These are phyloP conservation scores for Citrus inodora DNA, from an alignment of 345 rosid genomes.

Conservation along the genomic window DNA sequence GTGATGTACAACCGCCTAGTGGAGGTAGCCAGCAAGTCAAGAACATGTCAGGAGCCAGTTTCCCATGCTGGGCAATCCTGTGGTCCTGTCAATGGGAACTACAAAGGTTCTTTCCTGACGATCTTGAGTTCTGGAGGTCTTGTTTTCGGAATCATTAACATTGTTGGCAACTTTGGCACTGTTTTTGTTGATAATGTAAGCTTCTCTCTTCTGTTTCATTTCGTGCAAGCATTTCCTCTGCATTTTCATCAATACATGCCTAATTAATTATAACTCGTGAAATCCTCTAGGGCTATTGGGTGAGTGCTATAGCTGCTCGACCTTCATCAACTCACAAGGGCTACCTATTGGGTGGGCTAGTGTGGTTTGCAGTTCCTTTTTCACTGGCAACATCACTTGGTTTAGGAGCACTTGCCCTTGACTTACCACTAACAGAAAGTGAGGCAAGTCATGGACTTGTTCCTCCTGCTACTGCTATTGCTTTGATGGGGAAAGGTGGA, in stretches of 20 bases:
- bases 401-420: conserved; percentile 88
- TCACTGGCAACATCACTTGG: conserved; percentile 95
- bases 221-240: neutral
- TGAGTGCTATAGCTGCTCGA: conserved; percentile 93
- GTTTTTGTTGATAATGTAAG: conserved; percentile 92
- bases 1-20: conserved; percentile 45
- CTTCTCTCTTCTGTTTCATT: neutral
- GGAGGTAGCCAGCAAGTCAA: conserved; percentile 60
- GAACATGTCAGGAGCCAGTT: conserved; percentile 64
- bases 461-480: conserved; percentile 92
- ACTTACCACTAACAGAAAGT: conserved; percentile 59
- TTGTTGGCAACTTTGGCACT: conserved; percentile 88
- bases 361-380: conserved; percentile 96
- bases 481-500: conserved; percentile 94
- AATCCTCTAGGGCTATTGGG: conserved; percentile 78
- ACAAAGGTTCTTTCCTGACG: conserved; percentile 71
- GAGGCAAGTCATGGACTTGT: conserved; percentile 87
- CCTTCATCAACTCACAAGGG: conserved; percentile 95
- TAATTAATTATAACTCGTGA: no score
- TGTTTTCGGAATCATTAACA: conserved; percentile 83
- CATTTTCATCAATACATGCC: neutral
- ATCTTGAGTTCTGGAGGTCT: conserved; percentile 94
- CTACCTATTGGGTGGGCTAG: conserved; percentile 81
- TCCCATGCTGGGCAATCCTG: conserved; percentile 75
- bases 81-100: conserved; percentile 77